A percentile compares a stretch with the other conserved stretches of the same genome.
Evolutionary conservation across 177 flowering plant genomes (phyloP).

Genomic region (Tripterygium wilfordii): DNA sequence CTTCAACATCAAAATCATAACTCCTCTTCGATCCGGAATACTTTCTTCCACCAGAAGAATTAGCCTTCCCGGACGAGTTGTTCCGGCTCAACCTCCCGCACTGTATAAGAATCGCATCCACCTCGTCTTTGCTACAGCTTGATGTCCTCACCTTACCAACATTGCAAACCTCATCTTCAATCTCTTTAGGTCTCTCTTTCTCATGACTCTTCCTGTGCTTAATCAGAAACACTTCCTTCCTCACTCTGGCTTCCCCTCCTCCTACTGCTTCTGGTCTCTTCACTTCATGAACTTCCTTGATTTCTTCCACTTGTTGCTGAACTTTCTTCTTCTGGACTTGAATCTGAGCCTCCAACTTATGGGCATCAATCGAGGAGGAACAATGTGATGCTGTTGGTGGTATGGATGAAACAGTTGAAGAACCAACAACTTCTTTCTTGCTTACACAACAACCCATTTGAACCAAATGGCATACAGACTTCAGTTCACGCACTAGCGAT

Average conservation of each 20-base stretch:
- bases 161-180: no score
- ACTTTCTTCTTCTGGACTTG: neutral
- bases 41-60: constrained; percentile 25
- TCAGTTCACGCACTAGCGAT: no score
- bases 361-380: neutral
- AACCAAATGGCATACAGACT: no score
- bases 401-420: constrained; percentile 10
- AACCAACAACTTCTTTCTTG: constrained; percentile 52
- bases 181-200: no score
- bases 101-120: constrained; percentile 89
- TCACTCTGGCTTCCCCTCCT: constrained; percentile 21
- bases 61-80: constrained; percentile 52
- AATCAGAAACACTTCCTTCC: constrained; percentile 55
- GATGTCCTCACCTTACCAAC: constrained; percentile 84
- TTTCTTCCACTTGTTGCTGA: no score
- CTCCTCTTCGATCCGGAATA: constrained; percentile 87
- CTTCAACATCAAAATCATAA: constrained; percentile 59
- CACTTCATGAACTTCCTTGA: neutral
- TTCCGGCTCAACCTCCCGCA: constrained; percentile 95
- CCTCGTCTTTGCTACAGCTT: constrained; percentile 89
- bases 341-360: no score
- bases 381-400: constrained; percentile 6
- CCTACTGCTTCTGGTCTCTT: neutral
- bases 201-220: constrained; percentile 56
- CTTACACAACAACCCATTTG: constrained; percentile 81